Base-by-base conservation (phyloP, 2,329 filamentous ascomycete genomes). In the Penicillium sp. region DNA sequence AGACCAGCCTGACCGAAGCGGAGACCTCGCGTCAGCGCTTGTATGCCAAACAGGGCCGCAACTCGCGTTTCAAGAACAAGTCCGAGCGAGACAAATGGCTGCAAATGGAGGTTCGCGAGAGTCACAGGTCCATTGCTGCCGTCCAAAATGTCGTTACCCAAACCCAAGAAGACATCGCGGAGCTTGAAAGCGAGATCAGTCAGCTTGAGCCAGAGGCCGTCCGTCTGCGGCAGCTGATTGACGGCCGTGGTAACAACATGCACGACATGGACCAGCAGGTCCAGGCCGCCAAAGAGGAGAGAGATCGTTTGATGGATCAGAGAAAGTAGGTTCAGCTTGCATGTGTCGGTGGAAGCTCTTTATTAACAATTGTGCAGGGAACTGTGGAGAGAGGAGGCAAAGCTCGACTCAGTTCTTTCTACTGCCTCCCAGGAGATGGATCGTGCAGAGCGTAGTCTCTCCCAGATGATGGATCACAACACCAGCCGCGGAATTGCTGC, bases 31-130 rank as follows among this genome's bases (percentile, higher is more conserved):
- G 88, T 37, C 83, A 87, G 56, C 84, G 91, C 32, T 80, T 98
- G 6, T 89, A 95, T 65, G 88, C 88, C 44, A 98, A 98, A 69
- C 92, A 98, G 71, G 89, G 87, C 38, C 86, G 92, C 40, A 90
- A 87, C 57, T 86, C 87, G 15, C 87, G 89, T 54, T 98, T 95
- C 70, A 87, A 81, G 64, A 95, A 83, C 68, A 95, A 95, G 74
- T 81, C 82, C 7, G 89, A 97, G 66, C 85, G 95, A 38, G 92
- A 98, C 68, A 81, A 82, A 31, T 96, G 83, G 78, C 76, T 98
- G 43, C 83, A 82, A 53, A 80, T 82, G 54, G 87, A 96, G 70
- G 88, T 97, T 48, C 78, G 87, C 39, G 87, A 95, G 31, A 81
- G 91, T 46, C 87, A 89, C 57, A 75, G 82, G 31, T 87, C 87